Base-by-base conservation (phyloP, 805 yeast genomes). In the Nakazawaea ishiwadae region DNA sequence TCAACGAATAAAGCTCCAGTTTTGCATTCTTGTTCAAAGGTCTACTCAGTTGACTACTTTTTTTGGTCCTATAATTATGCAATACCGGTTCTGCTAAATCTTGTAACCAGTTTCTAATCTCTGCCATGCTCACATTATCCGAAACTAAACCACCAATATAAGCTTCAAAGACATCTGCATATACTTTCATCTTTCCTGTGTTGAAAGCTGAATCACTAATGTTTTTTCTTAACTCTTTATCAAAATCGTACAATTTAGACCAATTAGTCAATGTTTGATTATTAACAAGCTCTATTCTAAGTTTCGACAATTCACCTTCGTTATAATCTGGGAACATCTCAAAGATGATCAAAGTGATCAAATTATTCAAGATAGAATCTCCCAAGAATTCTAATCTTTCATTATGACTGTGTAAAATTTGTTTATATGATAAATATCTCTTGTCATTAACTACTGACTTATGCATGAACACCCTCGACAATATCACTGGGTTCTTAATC, bases 151-250 rank as follows among this genome's bases (percentile, higher is more conserved):
- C 99, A 5, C 96, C 98, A 35, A 93, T 71, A 51, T 91, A 91
- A 0, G 98, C 96, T 62, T 93, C 99, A 56, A 91, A 86, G 0
- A 84, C 79, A 67, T 91, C 99, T 0, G 98, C 96, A 53, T 73
- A 74, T 4, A 84, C 66, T 55, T 93, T 93, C 48, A 74, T 74
- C 44, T 72, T 77, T 7, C 86, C 85, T 26, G 66, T 63, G 21
- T 62, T 57, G 40, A 72, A 67, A 11, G 66, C 52, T 4, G 59
- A 57, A 24, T 66, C 75, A 43, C 75, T 77, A 26, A 71, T 67
- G 49, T 73, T 70, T 40, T 72, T 66, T 43, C 71, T 68, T 47
- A 87, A 61, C 40, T 66, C 65, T 44, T 75, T 68, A 48, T 79
- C 81, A 44, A 89, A 73, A 0, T 79, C 81, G 60, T 91, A 91